Evolutionary conservation across 2,329 filamentous ascomycete species (phyloP).

Genomic region (Aspergillus sp.): DNA sequence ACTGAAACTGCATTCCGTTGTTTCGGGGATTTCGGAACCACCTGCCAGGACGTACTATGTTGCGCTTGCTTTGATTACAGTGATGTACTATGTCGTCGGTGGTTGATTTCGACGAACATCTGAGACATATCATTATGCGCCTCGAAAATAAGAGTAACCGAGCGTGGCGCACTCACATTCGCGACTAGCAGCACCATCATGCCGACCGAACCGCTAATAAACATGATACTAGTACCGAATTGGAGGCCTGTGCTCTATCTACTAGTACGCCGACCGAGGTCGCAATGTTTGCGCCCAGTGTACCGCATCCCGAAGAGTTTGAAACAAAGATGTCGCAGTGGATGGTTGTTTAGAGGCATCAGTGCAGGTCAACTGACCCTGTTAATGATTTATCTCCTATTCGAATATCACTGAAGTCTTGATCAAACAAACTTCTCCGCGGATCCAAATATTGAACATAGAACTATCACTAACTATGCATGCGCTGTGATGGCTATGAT

Average conservation of each 20-base stretch:
- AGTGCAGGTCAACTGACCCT: neutral
- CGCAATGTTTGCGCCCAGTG: neutral
- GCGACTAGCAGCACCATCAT: neutral
- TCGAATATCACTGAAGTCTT: no score
- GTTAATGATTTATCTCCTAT: neutral
- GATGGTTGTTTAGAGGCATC: neutral
- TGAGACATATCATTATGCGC: no score
- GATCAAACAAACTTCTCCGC: no score
- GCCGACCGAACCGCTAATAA: neutral
- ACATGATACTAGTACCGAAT: neutral
- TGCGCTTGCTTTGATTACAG: neutral
- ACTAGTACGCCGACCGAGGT: neutral
- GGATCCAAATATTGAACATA: neutral
- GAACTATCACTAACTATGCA: no score
- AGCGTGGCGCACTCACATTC: no score
- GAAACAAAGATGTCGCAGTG: neutral
- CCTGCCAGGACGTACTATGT: neutral
- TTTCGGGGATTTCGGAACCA: neutral
- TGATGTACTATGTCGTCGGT: neutral
- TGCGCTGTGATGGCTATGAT: no score
- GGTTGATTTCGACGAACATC: neutral
- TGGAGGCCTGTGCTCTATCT: neutral
- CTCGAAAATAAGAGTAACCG: no score
- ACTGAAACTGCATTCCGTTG: no score
- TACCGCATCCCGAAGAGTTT: neutral